Evolutionary conservation across 2,329 filamentous ascomycete species (phyloP).

Genomic region (Pseudogymnoascus sp.): DNA sequence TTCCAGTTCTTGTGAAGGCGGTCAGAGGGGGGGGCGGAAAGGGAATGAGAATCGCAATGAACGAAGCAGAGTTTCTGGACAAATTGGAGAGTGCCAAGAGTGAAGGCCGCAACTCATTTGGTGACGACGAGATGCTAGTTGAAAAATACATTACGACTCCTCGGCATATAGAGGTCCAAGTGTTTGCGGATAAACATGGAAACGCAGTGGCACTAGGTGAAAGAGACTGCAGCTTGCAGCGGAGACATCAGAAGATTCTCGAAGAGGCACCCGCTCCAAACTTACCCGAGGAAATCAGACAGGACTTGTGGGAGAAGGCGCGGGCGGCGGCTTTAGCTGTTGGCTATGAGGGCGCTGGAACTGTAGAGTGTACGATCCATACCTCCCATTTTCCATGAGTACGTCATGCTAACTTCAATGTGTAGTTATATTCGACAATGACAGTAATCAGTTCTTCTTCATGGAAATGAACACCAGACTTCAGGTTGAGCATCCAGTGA

Average conservation of each 20-base stretch:
- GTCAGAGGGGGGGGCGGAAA: conserved; percentile 76
- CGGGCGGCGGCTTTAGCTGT: conserved; percentile 62
- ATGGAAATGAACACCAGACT: conserved; percentile 81
- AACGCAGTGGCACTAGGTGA: conserved; percentile 79
- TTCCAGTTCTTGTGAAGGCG: conserved; percentile 70
- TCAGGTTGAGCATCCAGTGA: conserved; percentile 96
- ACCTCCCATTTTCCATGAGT: conserved; percentile 30
- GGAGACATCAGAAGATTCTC: conserved; percentile 82
- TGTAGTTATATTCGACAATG: conserved; percentile 75
- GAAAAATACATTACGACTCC: conserved; percentile 74
- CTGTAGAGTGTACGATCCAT: conserved; percentile 66
- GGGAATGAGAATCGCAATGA: conserved; percentile 69
- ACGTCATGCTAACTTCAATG: conserved; percentile 36
- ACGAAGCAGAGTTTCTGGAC: conserved; percentile 57
- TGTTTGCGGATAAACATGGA: conserved; percentile 76
- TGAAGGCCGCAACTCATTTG: conserved; percentile 71
- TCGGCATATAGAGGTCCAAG: conserved; percentile 81
- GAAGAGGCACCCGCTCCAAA: conserved; percentile 79
- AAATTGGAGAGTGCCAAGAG: conserved; percentile 66
- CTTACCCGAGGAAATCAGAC: conserved; percentile 47
- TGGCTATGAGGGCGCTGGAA: conserved; percentile 81
- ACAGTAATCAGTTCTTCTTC: conserved; percentile 71
- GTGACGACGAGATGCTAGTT: conserved; percentile 75
- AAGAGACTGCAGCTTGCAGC: conserved; percentile 79
- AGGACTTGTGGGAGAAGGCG: conserved; percentile 59